Conservation (phyloP, 352 stramenopile species). For the Phytophthora cryptogea region DNA sequence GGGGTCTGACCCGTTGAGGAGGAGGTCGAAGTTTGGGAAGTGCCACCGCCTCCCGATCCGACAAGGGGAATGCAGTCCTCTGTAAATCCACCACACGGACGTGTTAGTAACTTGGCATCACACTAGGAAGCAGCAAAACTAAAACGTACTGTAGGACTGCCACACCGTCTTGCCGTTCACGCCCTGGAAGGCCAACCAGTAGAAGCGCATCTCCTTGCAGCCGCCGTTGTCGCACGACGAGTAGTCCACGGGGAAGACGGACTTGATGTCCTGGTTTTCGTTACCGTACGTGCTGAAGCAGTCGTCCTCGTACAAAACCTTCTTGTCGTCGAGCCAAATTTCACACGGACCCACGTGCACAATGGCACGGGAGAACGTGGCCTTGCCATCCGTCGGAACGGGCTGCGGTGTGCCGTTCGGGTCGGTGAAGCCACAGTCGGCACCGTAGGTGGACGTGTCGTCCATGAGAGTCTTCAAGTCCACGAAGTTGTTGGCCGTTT, state of each 20-base stretch:
- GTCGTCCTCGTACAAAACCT: slow-evolving; percentile 35
- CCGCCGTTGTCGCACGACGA: slow-evolving; percentile 26
- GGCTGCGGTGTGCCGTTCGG: slow-evolving; percentile 17
- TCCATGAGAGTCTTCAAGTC: slow-evolving; percentile 29
- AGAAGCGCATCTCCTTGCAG: slow-evolving; percentile 38
- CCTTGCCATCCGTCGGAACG: slow-evolving; percentile 22
- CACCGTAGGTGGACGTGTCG: slow-evolving; percentile 27
- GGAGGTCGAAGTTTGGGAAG: not conserved
- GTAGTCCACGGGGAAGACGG: slow-evolving; percentile 39
- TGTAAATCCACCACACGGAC: not conserved
- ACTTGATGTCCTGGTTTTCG: slow-evolving; percentile 28
- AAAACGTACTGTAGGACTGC: slow-evolving; percentile 35
- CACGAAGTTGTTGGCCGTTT: slow-evolving; percentile 20
- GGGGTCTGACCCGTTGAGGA: not conserved
- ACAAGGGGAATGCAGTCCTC: slow-evolving; percentile 16
- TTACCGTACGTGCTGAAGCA: slow-evolving; percentile 30
- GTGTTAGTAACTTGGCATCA: not conserved
- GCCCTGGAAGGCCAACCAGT: slow-evolving; percentile 40
- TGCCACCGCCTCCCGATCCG: slow-evolving; percentile 5
- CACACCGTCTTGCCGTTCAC: slow-evolving; percentile 27
- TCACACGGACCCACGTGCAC: slow-evolving; percentile 29
- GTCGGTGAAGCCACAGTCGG: slow-evolving; percentile 31
- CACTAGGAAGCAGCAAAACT: not conserved
- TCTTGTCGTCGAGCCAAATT: slow-evolving; percentile 33
- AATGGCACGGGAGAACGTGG: slow-evolving; percentile 24